phyloP scores from a whole-genome alignment of 169 alveolate genomes.

The Besnoitia besnoiti region DNA sequence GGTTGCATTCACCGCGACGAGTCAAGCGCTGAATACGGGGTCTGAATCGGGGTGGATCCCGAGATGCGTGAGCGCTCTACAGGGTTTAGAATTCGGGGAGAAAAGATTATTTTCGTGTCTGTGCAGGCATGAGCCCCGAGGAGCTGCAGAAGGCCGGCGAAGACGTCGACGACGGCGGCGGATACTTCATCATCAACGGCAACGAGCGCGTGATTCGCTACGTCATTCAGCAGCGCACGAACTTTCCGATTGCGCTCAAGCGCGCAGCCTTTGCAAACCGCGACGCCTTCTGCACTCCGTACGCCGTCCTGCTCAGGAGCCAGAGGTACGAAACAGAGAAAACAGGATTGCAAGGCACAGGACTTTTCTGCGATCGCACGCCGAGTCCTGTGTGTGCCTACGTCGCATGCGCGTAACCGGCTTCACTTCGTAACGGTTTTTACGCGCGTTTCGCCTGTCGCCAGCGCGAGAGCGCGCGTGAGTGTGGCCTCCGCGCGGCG shows the following conservation, averaged over 20 bases:
- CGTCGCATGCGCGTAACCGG: too few relatives aligned
- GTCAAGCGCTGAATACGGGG: too few relatives aligned
- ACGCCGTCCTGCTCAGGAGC: constrained; percentile 65
- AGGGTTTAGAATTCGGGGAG: neutral
- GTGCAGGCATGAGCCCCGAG: constrained; percentile 83
- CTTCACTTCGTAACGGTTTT: neutral
- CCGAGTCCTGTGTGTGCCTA: too few relatives aligned
- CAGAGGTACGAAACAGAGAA: constrained; percentile 55
- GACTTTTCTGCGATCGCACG: too few relatives aligned
- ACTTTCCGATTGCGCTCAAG: constrained; percentile 90
- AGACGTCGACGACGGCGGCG: constrained; percentile 98
- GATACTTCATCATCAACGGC: constrained; percentile 98
- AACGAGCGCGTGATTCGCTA: constrained; percentile 96
- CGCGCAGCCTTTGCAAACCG: constrained; percentile 62
- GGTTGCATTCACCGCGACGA: too few relatives aligned
- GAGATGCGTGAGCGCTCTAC: neutral
- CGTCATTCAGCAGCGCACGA: constrained; percentile 94
- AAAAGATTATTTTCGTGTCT: neutral
- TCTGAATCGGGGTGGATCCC: too few relatives aligned
- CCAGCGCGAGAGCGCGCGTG: neutral
- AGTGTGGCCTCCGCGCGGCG: neutral
- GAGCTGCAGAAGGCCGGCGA: constrained; percentile 95
- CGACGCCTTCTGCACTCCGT: constrained; percentile 65
- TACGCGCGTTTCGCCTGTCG: neutral
- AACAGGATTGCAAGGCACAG: too few relatives aligned